Base-by-base conservation (phyloP, 768 basidiomycete species). In the Tricholoma sp. region DNA sequence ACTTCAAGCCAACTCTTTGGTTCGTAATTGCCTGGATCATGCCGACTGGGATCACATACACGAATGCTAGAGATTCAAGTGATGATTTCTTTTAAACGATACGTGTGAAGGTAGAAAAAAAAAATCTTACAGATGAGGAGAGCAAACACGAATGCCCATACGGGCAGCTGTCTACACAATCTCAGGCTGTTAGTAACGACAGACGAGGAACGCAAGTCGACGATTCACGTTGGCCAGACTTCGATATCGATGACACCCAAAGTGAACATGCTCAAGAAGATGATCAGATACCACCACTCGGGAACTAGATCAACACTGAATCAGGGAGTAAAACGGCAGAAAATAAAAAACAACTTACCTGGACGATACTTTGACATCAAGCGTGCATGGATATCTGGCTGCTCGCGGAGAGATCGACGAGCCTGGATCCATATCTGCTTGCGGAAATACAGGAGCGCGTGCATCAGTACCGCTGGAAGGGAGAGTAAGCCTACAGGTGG, bases 301-400 rank as follows among this genome's bases (percentile, higher is more conserved):
- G 91, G 91, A 13, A 93, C 77, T 36, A 13, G 34, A n/a, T n/a
- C n/a, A n/a, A n/a, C n/a, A n/a, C n/a, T n/a, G n/a, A n/a, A n/a
- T n/a, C n/a, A n/a, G n/a, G n/a, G n/a, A n/a, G n/a, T n/a, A n/a
- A n/a, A 11, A 36, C 13, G 9, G 34, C 34, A 6, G 13, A 36
- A 9, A 36, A 36, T 3, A 11, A 13, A 36, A 4, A 36, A 36
- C n/a, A n/a, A n/a, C n/a, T n/a, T n/a, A 36, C 34, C 34, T 61
- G 87, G 88, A 1, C 74, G 76, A 66, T 94, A 94, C 50, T 72
- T 71, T 11, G 79, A 74, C 92, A 94, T 94, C 36, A 94, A 75
- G 11, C 89, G 81, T 17, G 89, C 88, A 63, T 94, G 91, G 58
- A 94, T 82, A 71, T 94, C 91, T 1, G 88, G 85, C 63, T 93